phyloP scores from a whole-genome alignment of 805 yeast species.

The Barnettozyma pratensis region DNA sequence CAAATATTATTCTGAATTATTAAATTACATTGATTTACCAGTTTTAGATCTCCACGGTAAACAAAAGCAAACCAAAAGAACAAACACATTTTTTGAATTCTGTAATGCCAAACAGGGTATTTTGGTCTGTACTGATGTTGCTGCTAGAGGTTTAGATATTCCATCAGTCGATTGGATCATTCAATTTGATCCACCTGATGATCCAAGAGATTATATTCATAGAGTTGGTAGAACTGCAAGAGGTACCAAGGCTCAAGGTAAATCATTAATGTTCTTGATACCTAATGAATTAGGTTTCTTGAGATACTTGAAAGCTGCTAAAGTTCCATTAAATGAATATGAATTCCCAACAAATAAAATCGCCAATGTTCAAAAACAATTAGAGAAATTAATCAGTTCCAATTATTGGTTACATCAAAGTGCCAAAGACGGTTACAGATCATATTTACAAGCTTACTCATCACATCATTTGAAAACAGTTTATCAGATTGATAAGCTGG shows the following conservation, averaged over 20 bases:
- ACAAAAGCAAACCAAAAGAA: constrained; percentile 97
- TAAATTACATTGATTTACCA: constrained; percentile 94
- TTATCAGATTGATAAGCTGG: constrained; percentile 92
- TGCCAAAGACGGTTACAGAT: constrained; percentile 96
- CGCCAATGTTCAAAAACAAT: constrained; percentile 92
- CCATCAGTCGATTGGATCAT: constrained; percentile 99
- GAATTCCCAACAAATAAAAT: constrained; percentile 93
- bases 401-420: constrained; percentile 92
- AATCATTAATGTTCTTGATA: constrained; percentile 89
- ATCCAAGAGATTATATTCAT: constrained; percentile 98
- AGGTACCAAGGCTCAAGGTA: constrained; percentile 86
- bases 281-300: constrained; percentile 94
- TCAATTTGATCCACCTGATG: constrained; percentile 99
- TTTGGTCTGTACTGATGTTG: constrained; percentile 94
- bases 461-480: constrained; percentile 95
- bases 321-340: constrained; percentile 95
- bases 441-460: constrained; percentile 95
- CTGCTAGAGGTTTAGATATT: constrained; percentile 98
- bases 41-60: constrained; percentile 96
- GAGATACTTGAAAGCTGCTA: constrained; percentile 92
- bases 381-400: constrained; percentile 84
- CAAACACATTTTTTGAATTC: constrained; percentile 96
- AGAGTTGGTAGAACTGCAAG: constrained; percentile 99
- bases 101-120: constrained; percentile 96
- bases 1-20: constrained; percentile 89